Base-by-base conservation (phyloP, 2,329 filamentous ascomycete genomes). In the Alternaria ventricosa region DNA sequence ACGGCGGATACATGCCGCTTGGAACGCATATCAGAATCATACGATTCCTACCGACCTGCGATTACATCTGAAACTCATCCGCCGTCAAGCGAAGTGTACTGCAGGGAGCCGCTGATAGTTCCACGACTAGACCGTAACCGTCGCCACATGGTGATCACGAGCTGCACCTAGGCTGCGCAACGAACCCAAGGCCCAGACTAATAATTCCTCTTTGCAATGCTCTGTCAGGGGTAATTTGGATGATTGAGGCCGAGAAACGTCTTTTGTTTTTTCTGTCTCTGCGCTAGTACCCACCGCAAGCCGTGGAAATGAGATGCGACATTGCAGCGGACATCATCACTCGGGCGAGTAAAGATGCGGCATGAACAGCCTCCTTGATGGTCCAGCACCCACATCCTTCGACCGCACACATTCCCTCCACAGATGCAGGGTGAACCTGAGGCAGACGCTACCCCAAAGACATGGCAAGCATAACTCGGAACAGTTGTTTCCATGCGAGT, bases 51-150 rank as follows among this genome's bases (percentile, higher is more conserved):
- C 28, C 27, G 46, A 53, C 55, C 55, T 58, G 47, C 60, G 18
- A 45, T 23, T 54, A 33, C 47, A 47, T 60, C 50, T 63, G 61
- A 63, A 63, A 63, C 61, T 51, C 61, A 46, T 33, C 61, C n/a
- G 33, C 44, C 44, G 45, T 60, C 57, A 61, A 60, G 57, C 61
- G 51, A 60, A 43, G 53, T 46, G 45, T 46, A n/a, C 61, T 63
- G 61, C 61, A 63, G 61, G 61, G 61, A 56, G 61, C 61, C 61
- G 61, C 61, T 58, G 49, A 63, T 63, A 36, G 56, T 30, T 49
- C 56, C 25, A 22, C 49, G 30, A 41, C 60, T 60, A 59, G 30
- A 30, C 23, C 43, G 36, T 50, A 60, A 54, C 27, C 41, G 36
- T 25, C 47, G 49, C 30, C 49, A 30, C 43, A 28, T 22, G 20